Evolutionary conservation across 768 basidiomycete genomes (phyloP).

Genomic region (Rickenella mellea): DNA sequence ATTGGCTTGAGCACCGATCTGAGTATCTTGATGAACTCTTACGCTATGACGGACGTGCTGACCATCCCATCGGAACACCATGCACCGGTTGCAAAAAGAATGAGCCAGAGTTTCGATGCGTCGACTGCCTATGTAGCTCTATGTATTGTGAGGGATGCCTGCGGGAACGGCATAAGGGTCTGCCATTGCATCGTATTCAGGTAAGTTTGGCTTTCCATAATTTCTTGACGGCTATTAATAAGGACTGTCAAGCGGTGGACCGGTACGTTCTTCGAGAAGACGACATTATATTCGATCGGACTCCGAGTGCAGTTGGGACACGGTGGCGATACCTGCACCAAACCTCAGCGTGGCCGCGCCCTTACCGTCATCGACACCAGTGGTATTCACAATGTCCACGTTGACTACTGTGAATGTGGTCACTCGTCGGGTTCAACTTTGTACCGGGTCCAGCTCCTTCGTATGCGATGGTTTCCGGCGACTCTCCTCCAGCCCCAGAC

Average conservation of each 20-base stretch:
- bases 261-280: constrained; percentile 4
- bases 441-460: constrained; percentile 21
- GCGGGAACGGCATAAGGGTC: background rate
- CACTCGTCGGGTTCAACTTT: background rate
- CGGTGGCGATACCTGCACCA: background rate
- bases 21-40: background rate
- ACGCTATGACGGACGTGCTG: background rate
- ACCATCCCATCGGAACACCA: background rate
- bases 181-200: background rate
- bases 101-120: background rate
- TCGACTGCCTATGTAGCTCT: background rate
- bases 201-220: background rate
- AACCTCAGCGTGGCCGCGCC: background rate
- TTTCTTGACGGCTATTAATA: background rate
- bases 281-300: constrained; percentile 2
- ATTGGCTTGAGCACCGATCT: too few relatives aligned
- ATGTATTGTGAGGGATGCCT: background rate
- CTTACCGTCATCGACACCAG: constrained; percentile 8
- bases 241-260: background rate
- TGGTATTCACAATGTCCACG: constrained; percentile 8
- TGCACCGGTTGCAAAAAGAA: background rate
- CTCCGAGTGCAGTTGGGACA: constrained; percentile 7
- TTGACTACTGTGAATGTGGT: constrained; percentile 8
- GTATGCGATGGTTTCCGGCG: constrained; percentile 19
- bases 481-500: constrained; percentile 19